Conservation (phyloP, 1,284 basidiomycete species). For the Meripilus lineatus region DNA sequence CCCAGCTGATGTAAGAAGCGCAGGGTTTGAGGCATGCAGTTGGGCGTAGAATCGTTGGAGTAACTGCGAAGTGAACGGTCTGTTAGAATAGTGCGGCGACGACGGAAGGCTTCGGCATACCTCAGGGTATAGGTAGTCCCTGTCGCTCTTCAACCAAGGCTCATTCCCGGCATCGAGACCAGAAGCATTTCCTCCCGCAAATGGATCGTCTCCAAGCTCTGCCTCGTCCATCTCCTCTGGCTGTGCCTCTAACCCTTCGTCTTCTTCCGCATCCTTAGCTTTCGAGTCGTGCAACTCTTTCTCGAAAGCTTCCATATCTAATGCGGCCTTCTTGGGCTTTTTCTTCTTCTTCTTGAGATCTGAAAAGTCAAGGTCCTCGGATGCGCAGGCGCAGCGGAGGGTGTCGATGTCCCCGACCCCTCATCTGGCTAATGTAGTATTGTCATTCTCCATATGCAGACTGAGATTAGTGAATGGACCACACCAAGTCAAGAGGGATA, state of each 20-base stretch:
- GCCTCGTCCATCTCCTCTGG: conserved; percentile 71
- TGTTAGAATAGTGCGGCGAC: not conserved
- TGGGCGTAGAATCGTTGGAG: conserved; percentile 90
- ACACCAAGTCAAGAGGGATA: conserved; percentile 77
- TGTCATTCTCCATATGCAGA: too few species aligned
- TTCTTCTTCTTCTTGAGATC: conserved; percentile 84
- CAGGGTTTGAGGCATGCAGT: conserved; percentile 92
- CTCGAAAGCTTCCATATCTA: conserved; percentile 83
- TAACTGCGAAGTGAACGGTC: conserved; percentile 48
- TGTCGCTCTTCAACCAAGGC: conserved; percentile 87
- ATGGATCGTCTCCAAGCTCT: conserved; percentile 83
- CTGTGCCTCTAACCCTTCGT: conserved; percentile 53
- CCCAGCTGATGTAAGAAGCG: conserved; percentile 80
- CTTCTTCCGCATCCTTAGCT: conserved; percentile 46
- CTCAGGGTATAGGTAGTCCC: conserved; percentile 94
- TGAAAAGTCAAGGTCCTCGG: conserved; percentile 76
- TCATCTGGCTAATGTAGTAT: conserved; percentile 43
- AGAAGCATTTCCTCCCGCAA: conserved; percentile 57
- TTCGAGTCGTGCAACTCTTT: conserved; percentile 77
- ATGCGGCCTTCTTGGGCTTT: conserved; percentile 70
- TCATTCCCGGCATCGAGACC: conserved; percentile 67
- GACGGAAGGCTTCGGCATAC: conserved; percentile 31
- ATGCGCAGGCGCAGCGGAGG: conserved; percentile 38
- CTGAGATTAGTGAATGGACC: conserved; percentile 26
- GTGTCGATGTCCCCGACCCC: conserved; percentile 60